Base-by-base conservation (phyloP, 192 early-diverging fungal species). In the Coemansia asiatica region DNA sequence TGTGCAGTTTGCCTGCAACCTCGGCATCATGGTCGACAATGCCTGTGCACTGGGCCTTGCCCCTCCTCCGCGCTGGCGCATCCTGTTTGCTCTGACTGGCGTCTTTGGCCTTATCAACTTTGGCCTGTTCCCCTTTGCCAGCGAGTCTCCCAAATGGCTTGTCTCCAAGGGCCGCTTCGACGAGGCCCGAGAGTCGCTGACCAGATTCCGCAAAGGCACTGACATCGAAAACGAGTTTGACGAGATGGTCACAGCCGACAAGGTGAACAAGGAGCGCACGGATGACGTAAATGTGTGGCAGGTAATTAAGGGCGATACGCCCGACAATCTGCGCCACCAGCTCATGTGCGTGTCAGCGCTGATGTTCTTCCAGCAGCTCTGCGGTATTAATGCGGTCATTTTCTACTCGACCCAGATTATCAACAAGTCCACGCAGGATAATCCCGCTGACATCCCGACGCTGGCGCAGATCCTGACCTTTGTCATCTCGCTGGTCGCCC, bases 331-430 rank as follows among this genome's bases (percentile, higher is more conserved):
- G 59, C 77, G 86, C 8, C 71, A 76, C 38, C 86, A 90, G 51
- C 83, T 92, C 0, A 12, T 92, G 18, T 84, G 84, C 31, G 87
- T 88, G 38, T 73, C 91, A 16, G 70, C 83, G 3, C 60, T 93
- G 10, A 90, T 92, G 74, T 79, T 90, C 21, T 73, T 85, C 62
- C 94, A 95, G 72, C 94, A 95, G 76, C 82, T 94, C 22, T 87
- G 85, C 44, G 94, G 91, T 51, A 93, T 95, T 71, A 93, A 92
- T 71, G 91, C 88, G 13, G 86, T 93, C 40, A 89, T 92, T 61
- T 92, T 89, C 77, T 95, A 93, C 71, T 89, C 87, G n/a, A 91
- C 94, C 7, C 87, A 86, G n/a, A 92, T 94, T 53, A 89, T 94
- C 81, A 82, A 82, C 69, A 60, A 75, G 55, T 83, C 48, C 59